Evolutionary conservation across 2,329 filamentous ascomycete species (phyloP).

Genomic region (Emergomyces africanus): DNA sequence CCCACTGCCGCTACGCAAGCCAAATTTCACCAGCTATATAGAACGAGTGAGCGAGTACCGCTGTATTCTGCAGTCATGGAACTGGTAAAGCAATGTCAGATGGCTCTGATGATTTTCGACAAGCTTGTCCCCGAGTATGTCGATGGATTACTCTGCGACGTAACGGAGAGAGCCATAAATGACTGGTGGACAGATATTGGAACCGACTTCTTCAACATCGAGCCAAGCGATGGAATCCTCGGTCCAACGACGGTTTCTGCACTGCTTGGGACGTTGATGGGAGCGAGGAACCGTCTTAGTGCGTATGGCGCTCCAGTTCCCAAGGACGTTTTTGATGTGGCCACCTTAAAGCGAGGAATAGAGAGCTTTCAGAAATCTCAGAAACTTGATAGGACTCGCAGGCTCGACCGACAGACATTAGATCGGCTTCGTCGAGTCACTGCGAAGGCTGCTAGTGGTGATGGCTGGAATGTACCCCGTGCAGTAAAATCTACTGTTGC

Average conservation of each 20-base stretch:
- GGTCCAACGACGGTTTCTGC: slow-evolving; percentile 86
- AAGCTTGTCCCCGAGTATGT: slow-evolving; percentile 80
- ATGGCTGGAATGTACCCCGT: slow-evolving; percentile 83
- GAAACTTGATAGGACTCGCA: slow-evolving; percentile 63
- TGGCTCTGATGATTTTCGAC: slow-evolving; percentile 75
- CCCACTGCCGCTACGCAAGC: slow-evolving; percentile 72
- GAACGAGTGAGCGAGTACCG: slow-evolving; percentile 68
- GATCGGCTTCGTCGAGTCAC: slow-evolving; percentile 70
- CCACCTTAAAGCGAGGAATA: slow-evolving; percentile 70
- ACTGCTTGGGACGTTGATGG: slow-evolving; percentile 75
- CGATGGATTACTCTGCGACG: slow-evolving; percentile 83
- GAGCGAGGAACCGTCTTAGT: slow-evolving; percentile 77
- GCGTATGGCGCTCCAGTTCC: slow-evolving; percentile 70
- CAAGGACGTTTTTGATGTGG: slow-evolving; percentile 86
- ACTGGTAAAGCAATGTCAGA: slow-evolving; percentile 81
- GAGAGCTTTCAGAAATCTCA: slow-evolving; percentile 81
- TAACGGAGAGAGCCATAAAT: slow-evolving; percentile 77
- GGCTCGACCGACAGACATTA: slow-evolving; percentile 72
- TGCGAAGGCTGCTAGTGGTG: slow-evolving; percentile 76
- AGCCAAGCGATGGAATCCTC: slow-evolving; percentile 83
- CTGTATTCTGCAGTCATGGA: slow-evolving; percentile 71
- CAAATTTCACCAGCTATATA: slow-evolving; percentile 87
- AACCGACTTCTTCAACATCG: slow-evolving; percentile 79
- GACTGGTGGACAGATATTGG: slow-evolving; percentile 97
- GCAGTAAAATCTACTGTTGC: slow-evolving; percentile 93